Conservation (phyloP, 2,329 filamentous ascomycete species). For the Aspergillus eucalypticola region DNA sequence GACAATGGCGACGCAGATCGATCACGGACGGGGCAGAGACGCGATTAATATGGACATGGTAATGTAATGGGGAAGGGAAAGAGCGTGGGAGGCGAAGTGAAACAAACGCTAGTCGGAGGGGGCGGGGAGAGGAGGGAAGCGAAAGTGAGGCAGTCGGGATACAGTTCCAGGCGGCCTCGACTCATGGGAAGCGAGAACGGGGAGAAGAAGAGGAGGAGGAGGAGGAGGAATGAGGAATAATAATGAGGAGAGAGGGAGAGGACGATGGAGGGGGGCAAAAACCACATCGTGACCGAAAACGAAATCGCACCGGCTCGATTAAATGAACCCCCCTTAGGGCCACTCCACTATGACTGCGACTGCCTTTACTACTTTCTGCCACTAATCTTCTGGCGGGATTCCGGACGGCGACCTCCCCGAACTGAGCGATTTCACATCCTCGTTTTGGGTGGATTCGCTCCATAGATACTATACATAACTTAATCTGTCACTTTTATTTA, state of each 20-base stretch:
- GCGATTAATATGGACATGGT: conserved; percentile 16
- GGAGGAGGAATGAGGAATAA: conserved; percentile 9
- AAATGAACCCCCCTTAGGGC: conserved; percentile 10
- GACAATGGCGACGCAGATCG: neutral
- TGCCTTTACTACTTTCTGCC: neutral
- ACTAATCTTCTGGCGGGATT: neutral
- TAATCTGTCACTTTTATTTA: neutral
- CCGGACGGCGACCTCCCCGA: neutral
- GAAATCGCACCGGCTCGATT: conserved; percentile 10
- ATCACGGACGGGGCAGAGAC: conserved; percentile 6
- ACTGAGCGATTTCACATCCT: neutral
- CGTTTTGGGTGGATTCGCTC: neutral
- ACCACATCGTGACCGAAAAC: conserved; percentile 14
- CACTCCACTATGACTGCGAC: conserved; percentile 8
- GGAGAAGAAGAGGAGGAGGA: conserved; percentile 13
- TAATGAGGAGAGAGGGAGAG: conserved; percentile 6
- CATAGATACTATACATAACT: neutral
- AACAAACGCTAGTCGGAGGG: neutral
- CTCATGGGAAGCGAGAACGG: conserved; percentile 5
- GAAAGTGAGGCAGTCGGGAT: neutral
- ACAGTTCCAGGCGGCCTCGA: conserved; percentile 6
- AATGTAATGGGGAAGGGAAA: conserved; percentile 12
- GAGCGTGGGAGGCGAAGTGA: conserved; percentile 4
- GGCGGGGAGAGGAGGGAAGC: neutral
- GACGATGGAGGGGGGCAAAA: conserved; percentile 17